phyloP scores from a whole-genome alignment of 371 early-diverging fungal genomes.

The Rhizopus delemar region DNA sequence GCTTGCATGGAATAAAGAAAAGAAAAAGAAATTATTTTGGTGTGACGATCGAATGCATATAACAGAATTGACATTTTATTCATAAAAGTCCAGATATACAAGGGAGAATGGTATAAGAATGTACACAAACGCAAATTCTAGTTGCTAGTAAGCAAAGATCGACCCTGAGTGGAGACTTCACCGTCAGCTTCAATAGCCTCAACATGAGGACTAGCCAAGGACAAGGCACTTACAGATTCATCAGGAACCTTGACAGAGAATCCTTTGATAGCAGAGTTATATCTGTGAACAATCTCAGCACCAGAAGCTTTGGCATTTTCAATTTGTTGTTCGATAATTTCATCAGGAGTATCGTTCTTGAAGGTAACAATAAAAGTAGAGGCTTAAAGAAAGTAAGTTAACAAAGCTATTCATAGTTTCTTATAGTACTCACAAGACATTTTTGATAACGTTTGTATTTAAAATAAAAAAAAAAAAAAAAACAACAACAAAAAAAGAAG shows the following conservation, averaged over 20 bases:
- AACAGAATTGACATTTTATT: too few relatives aligned
- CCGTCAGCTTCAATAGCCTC: conserved; percentile 57
- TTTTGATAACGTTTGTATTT: neutral
- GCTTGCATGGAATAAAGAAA: too few relatives aligned
- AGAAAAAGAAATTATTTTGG: too few relatives aligned
- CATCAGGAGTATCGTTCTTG: conserved; percentile 45
- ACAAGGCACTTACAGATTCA: conserved; percentile 26
- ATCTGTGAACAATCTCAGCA: conserved; percentile 37
- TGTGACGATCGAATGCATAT: too few relatives aligned
- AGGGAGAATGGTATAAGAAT: too few relatives aligned
- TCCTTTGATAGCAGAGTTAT: conserved; percentile 44
- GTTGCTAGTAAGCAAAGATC: conserved; percentile 10
- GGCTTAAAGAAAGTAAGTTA: conserved; percentile 11
- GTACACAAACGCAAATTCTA: too few relatives aligned
- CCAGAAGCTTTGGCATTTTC: conserved; percentile 42
- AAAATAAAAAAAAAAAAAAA: conserved; percentile 7
- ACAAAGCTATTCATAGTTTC: neutral
- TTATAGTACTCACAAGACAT: conserved; percentile 6
- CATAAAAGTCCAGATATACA: too few relatives aligned
- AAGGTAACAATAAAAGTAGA: conserved; percentile 49
- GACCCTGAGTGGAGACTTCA: conserved; percentile 51
- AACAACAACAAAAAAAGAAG: conserved; percentile 1
- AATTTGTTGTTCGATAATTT: conserved; percentile 43
- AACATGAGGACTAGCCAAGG: conserved; percentile 35
- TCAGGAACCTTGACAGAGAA: conserved; percentile 57